Evolutionary conservation across 805 yeast species (phyloP).

Genomic region (Alloascoidea hylecoeti): DNA sequence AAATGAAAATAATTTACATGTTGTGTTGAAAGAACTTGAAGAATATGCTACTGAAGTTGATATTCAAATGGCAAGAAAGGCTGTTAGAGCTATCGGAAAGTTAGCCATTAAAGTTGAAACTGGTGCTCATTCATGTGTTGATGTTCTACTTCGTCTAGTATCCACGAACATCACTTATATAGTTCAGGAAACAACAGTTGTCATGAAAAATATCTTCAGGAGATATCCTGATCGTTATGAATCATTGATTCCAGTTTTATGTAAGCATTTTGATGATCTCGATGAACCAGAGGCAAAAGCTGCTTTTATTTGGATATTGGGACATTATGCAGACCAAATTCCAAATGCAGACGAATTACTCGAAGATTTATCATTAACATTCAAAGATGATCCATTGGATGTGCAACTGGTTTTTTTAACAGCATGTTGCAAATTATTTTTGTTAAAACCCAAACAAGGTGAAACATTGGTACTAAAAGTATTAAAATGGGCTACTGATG

Average conservation of each 20-base stretch:
- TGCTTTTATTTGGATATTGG: slow-evolving; percentile 74
- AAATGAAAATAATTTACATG: slow-evolving; percentile 38
- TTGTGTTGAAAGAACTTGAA: slow-evolving; percentile 60
- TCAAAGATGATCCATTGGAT: slow-evolving; percentile 50
- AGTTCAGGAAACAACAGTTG: slow-evolving; percentile 69
- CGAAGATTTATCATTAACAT: slow-evolving; percentile 26
- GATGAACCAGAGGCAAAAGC: slow-evolving; percentile 71
- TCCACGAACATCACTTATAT: slow-evolving; percentile 57
- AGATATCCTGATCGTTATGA: slow-evolving; percentile 52
- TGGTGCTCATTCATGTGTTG: slow-evolving; percentile 52
- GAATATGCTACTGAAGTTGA: slow-evolving; percentile 86
- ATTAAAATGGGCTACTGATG: slow-evolving; percentile 60
- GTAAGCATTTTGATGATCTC: slow-evolving; percentile 31
- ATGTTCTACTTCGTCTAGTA: slow-evolving; percentile 41
- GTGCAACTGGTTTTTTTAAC: slow-evolving; percentile 68
- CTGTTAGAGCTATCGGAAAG: slow-evolving; percentile 82
- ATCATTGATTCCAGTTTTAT: slow-evolving; percentile 24
- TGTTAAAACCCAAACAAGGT: slow-evolving; percentile 37
- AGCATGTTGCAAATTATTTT: slow-evolving; percentile 56
- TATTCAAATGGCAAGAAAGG: slow-evolving; percentile 72
- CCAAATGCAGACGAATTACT: slow-evolving; percentile 26
- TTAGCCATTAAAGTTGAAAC: slow-evolving; percentile 62
- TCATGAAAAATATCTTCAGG: slow-evolving; percentile 62
- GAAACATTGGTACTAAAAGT: slow-evolving; percentile 43
- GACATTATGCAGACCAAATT: slow-evolving; percentile 46